Percentiles rank a stretch among this genome's conserved stretches.
Conservation (phyloP, 768 basidiomycete species). For the Mycena leptocephala region DNA sequence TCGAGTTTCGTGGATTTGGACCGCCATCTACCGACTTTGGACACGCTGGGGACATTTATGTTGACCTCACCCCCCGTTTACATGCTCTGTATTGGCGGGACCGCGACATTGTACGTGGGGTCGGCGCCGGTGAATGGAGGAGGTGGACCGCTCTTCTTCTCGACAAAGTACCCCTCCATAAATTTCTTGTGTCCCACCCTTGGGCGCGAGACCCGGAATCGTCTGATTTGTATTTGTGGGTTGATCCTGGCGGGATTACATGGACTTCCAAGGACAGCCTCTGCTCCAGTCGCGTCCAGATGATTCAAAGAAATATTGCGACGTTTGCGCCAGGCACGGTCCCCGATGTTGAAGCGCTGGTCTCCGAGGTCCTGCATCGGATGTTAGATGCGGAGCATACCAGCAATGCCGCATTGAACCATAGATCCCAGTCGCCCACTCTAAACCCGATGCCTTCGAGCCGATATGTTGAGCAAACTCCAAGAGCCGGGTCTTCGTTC, state of each 20-base stretch:
- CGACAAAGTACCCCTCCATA: conserved; percentile 20
- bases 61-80: conserved; percentile 33
- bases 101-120: neutral
- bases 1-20: conserved; percentile 45
- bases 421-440: neutral
- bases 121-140: conserved; percentile 14
- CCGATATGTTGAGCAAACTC: neutral
- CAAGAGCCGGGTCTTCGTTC: neutral
- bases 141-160: conserved; percentile 20
- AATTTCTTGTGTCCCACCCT: conserved; percentile 24
- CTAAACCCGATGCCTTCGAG: neutral
- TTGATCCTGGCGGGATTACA: conserved; percentile 22
- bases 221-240: conserved; percentile 31
- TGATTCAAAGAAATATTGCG: conserved; percentile 24
- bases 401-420: neutral
- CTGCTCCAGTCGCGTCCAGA: conserved; percentile 22
- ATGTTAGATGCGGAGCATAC: conserved; percentile 18
- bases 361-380: conserved; percentile 22
- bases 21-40: conserved; percentile 43
- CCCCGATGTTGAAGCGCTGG: conserved; percentile 18
- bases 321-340: neutral
- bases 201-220: conserved; percentile 24
- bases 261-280: conserved; percentile 25
- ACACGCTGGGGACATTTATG: conserved; percentile 42
- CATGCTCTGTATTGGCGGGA: conserved; percentile 31